Evolutionary conservation across 176 grass and related monocot species (phyloP).

Genomic region (Bothriochloa decipiens): DNA sequence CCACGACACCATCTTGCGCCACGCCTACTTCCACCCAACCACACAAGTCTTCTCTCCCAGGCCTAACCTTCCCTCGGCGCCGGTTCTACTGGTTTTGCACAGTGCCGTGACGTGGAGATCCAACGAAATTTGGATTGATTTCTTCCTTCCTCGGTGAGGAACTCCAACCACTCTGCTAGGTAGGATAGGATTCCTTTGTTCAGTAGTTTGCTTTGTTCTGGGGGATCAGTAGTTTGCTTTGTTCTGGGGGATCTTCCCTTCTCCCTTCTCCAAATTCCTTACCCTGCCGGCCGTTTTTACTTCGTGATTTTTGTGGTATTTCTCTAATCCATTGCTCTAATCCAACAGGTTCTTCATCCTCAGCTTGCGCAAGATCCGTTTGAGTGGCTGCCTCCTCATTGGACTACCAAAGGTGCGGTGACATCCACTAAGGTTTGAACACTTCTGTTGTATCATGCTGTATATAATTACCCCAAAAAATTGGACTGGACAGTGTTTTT

Average conservation of each 20-base stretch:
- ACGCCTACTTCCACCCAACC: neutral
- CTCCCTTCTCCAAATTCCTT: neutral
- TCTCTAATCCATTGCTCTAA: neutral
- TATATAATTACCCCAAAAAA: neutral
- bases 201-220: neutral
- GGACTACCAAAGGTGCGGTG: neutral
- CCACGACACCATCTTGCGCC: neutral
- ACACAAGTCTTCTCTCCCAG: neutral
- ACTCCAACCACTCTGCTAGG: neutral
- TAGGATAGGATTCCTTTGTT: neutral
- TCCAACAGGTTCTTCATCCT: neutral
- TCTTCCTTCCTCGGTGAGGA: constrained; percentile 5
- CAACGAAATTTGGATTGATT: neutral
- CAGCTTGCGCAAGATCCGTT: neutral
- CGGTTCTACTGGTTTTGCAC: neutral
- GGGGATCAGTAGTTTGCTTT: too few relatives aligned
- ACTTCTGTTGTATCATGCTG: neutral
- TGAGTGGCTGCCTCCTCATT: neutral
- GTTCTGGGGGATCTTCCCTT: neutral
- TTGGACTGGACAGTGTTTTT: neutral
- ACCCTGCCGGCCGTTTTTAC: neutral
- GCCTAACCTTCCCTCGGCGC: constrained; percentile 3
- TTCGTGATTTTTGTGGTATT: neutral
- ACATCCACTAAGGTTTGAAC: neutral
- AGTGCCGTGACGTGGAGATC: constrained; percentile 2